These are phyloP conservation scores for Microbotryum scabiosae DNA, from an alignment of 1,284 basidiomycete species.

Conservation along the genomic window DNA sequence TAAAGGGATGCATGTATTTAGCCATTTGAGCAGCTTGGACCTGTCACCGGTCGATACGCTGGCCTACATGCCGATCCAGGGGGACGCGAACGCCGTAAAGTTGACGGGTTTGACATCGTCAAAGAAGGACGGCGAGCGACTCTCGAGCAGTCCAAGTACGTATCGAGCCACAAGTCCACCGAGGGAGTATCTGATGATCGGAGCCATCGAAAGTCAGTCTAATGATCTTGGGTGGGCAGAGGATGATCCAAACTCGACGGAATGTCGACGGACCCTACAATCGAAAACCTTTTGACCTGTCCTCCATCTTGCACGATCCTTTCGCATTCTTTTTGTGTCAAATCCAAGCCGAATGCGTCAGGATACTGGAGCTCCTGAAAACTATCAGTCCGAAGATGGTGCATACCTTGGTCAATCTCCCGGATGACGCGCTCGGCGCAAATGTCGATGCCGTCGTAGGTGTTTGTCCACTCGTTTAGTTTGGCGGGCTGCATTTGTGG, in stretches of 20 bases:
- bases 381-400: slow-evolving; percentile 14
- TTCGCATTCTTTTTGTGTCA: slow-evolving; percentile 40
- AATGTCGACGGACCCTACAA: slow-evolving; percentile 47
- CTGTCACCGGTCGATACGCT: neutral
- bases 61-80: slow-evolving; percentile 54
- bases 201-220: neutral
- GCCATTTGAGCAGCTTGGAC: neutral
- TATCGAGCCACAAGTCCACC: slow-evolving; percentile 74
- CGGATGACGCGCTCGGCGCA: slow-evolving; percentile 59
- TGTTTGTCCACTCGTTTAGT: slow-evolving; percentile 52
- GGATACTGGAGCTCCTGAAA: slow-evolving; percentile 44
- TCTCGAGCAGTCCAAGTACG: slow-evolving; percentile 60
- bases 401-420: slow-evolving; percentile 45
- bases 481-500: slow-evolving; percentile 24
- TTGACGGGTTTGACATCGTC: slow-evolving; percentile 58
- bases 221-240: neutral
- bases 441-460: slow-evolving; percentile 63
- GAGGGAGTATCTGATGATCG: slow-evolving; percentile 52
- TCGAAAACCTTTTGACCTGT: slow-evolving; percentile 57
- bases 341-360: slow-evolving; percentile 30
- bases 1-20: neutral
- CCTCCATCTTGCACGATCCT: slow-evolving; percentile 48
- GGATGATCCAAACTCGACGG: neutral
- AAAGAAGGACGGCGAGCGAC: slow-evolving; percentile 55
- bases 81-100: slow-evolving; percentile 74